Evolutionary conservation across 148 eudicot species (phyloP).

Genomic region (Nyssa sinensis): DNA sequence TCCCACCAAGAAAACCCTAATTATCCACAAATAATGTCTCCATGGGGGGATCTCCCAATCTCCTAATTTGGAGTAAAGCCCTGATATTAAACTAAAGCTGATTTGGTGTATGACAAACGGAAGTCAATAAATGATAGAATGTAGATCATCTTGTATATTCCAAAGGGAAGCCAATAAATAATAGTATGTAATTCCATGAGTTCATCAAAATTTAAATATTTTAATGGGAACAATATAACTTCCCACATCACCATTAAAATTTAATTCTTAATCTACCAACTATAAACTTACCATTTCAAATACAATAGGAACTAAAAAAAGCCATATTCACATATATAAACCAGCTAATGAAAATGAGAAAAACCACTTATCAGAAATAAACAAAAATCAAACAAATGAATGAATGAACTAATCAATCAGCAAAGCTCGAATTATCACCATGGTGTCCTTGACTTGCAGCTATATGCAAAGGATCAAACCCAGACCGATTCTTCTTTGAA

Average conservation of each 20-base stretch:
- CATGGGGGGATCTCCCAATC: no score
- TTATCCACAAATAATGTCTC: no score
- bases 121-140: no score
- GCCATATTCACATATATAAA: background rate
- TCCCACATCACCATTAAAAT: background rate
- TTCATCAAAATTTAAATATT: background rate
- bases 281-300: background rate
- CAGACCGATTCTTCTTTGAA: slow-evolving; percentile 54
- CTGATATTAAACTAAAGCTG: background rate
- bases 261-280: background rate
- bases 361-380: background rate
- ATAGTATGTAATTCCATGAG: background rate
- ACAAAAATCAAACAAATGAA: background rate
- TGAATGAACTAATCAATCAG: background rate
- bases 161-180: background rate
- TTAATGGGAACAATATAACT: background rate
- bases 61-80: background rate
- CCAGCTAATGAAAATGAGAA: background rate
- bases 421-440: slow-evolving; percentile 36
- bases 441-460: slow-evolving; percentile 77
- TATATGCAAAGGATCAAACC: slow-evolving; percentile 75
- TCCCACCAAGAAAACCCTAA: no score
- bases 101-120: background rate
- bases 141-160: background rate
- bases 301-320: background rate